Percentiles rank a stretch among this genome's conserved stretches.
Conservation (phyloP, 1,284 basidiomycete species). For the Pseudozyma thailandica region DNA sequence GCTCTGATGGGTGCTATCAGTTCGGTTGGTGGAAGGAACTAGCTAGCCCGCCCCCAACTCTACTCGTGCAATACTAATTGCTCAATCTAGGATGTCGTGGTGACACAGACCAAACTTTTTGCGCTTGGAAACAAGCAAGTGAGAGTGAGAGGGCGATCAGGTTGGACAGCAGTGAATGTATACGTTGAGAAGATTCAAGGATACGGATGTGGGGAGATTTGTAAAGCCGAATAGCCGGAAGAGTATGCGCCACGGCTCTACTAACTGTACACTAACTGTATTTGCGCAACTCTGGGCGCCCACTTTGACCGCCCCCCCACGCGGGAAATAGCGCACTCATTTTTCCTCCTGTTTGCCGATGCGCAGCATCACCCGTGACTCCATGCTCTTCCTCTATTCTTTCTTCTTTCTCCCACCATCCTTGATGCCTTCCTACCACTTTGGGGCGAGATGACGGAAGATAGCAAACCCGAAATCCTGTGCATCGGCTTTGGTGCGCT, state of each 20-base stretch:
- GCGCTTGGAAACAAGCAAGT: no score
- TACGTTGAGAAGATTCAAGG: no score
- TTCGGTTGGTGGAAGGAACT: slow-evolving; percentile 35
- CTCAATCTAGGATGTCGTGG: no score
- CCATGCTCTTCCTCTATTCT: neutral
- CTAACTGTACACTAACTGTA: no score
- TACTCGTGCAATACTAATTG: neutral
- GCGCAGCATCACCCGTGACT: neutral
- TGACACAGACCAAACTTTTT: no score
- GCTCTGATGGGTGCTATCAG: slow-evolving; percentile 30
- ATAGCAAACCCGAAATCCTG: slow-evolving; percentile 64
- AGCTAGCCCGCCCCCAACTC: neutral
- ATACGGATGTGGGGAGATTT: neutral
- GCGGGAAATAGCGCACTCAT: neutral
- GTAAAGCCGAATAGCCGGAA: slow-evolving; percentile 18
- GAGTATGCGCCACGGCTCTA: no score
- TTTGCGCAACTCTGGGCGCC: no score
- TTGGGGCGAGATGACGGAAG: neutral
- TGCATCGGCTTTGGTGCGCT: slow-evolving; percentile 72
- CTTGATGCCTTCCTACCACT: neutral
- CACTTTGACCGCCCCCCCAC: no score
- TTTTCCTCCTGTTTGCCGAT: neutral
- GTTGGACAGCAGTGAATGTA: no score
- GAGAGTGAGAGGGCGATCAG: neutral
- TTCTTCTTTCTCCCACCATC: neutral